Percentiles rank a stretch among this genome's conserved stretches.
Conservation (phyloP, 495 filamentous ascomycete genomes). For the Annulohypoxylon moriforme region DNA sequence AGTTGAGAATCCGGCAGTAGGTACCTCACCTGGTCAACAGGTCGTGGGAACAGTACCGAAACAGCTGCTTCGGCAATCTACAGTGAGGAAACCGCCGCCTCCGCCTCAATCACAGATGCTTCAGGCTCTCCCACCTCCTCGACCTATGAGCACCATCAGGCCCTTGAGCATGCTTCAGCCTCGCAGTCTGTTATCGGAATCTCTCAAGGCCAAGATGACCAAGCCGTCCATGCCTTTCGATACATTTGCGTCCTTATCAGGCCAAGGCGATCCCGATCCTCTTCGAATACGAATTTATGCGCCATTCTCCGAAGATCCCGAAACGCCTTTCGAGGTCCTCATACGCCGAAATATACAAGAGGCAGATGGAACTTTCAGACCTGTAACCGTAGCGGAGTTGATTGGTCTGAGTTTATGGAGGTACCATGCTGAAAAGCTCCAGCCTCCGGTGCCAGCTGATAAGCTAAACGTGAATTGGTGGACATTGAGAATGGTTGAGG, state of each 20-base stretch:
- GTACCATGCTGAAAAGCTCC: conserved; percentile 82
- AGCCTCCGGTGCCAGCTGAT: conserved; percentile 73
- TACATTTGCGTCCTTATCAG: conserved; percentile 84
- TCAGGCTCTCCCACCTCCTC: conserved; percentile 87
- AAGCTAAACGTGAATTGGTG: conserved; percentile 91
- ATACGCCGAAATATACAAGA: conserved; percentile 81
- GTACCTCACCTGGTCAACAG: conserved; percentile 59
- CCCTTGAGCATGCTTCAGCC: conserved; percentile 88
- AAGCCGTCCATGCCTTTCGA: conserved; percentile 88
- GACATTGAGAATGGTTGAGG: conserved; percentile 93
- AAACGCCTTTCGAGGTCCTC: conserved; percentile 79
- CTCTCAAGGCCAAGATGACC: conserved; percentile 79
- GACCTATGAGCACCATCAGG: conserved; percentile 84
- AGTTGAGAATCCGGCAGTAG: conserved; percentile 59
- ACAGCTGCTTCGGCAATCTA: conserved; percentile 62
- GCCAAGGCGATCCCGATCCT: conserved; percentile 84
- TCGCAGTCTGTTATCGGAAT: conserved; percentile 73
- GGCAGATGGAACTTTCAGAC: conserved; percentile 67
- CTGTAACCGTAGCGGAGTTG: conserved; percentile 86
- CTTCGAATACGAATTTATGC: conserved; percentile 87
- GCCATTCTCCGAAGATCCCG: conserved; percentile 79
- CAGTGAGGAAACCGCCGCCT: conserved; percentile 56
- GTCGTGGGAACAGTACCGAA: conserved; percentile 67
- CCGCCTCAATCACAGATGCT: conserved; percentile 67
- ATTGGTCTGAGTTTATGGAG: conserved; percentile 91